Evolutionary conservation across 371 early-diverging fungal species (phyloP).

Genomic region (Synchytrium microbalum): DNA sequence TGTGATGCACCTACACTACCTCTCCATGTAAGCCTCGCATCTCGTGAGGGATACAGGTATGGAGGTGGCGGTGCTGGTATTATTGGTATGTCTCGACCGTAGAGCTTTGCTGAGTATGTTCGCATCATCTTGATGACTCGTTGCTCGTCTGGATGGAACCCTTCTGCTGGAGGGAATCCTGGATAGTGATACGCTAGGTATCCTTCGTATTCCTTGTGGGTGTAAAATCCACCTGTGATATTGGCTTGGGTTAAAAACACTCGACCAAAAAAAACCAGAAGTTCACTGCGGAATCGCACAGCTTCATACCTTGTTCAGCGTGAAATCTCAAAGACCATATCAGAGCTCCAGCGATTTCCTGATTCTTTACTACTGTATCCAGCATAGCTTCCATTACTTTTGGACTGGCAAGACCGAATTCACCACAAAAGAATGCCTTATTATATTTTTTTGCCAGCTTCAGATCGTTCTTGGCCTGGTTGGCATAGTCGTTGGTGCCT

Average conservation of each 20-base stretch:
- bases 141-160: conserved; percentile 1
- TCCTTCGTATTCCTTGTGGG: neutral
- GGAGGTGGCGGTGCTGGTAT: neutral
- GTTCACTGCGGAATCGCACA: too few relatives aligned
- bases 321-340: conserved; percentile 1
- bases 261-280: neutral
- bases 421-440: neutral
- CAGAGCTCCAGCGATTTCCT: conserved; percentile 1
- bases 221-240: conserved; percentile 1
- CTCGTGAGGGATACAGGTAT: neutral
- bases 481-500: neutral
- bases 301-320: neutral
- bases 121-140: neutral
- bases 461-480: neutral
- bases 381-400: neutral
- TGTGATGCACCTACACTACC: neutral
- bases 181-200: neutral
- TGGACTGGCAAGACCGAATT: neutral
- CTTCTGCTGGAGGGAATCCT: neutral
- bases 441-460: conserved; percentile 1
- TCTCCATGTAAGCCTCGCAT: neutral
- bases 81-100: neutral
- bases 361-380: neutral
- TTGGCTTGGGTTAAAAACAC: neutral
- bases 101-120: neutral